Percentiles rank a stretch among this genome's conserved stretches.
Evolutionary conservation across 2,329 filamentous ascomycete genomes (phyloP).

Genomic region (Elsinoe perseae): DNA sequence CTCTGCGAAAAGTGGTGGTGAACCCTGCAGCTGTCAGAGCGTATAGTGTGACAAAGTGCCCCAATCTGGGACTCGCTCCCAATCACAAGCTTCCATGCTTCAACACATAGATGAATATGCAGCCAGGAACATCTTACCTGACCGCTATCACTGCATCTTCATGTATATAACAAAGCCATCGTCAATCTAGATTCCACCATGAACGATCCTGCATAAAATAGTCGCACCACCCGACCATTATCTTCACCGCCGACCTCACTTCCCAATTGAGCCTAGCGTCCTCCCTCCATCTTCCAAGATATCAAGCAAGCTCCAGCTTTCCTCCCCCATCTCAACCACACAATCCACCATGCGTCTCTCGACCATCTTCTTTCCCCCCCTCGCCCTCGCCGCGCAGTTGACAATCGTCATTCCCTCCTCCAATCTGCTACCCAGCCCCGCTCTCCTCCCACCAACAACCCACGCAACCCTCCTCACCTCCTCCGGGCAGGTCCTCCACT

Average conservation of each 20-base stretch:
- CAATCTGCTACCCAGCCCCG: slow-evolving; percentile 37
- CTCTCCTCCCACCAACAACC: slow-evolving; percentile 48
- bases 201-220: neutral
- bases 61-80: neutral
- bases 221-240: neutral
- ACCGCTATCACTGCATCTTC: neutral
- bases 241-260: neutral
- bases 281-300: slow-evolving; percentile 3
- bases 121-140: neutral
- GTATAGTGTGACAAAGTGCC: neutral
- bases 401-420: slow-evolving; percentile 46
- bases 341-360: slow-evolving; percentile 13
- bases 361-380: neutral
- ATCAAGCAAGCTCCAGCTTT: slow-evolving; percentile 9
- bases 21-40: slow-evolving; percentile 4
- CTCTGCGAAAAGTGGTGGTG: slow-evolving; percentile 49
- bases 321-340: neutral
- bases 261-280: slow-evolving; percentile 6
- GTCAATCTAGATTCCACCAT: neutral
- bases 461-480: slow-evolving; percentile 51
- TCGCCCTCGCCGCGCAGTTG: slow-evolving; percentile 36
- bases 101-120: neutral
- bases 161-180: neutral
- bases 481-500: slow-evolving; percentile 41
- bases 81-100: neutral